A percentile compares a stretch with the other conserved stretches of the same genome.
phyloP scores from a whole-genome alignment of 179 eudicot genomes.

The Beta macrorhiza region DNA sequence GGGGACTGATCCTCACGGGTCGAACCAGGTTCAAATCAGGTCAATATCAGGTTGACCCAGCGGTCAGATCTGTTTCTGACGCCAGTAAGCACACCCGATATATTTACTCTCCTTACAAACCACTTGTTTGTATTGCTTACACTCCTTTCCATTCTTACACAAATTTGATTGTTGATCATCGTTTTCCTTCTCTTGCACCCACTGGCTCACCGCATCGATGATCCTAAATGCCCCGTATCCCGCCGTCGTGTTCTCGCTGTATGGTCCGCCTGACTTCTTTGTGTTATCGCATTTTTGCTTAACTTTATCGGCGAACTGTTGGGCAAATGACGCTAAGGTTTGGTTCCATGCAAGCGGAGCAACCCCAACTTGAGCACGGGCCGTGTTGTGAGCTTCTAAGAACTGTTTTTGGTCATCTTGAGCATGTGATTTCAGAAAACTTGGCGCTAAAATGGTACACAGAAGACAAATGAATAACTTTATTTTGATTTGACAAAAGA shows the following conservation, averaged over 20 bases:
- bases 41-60: too few relatives aligned
- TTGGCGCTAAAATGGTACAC: slow-evolving; percentile 18
- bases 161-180: slow-evolving; percentile 35
- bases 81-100: slow-evolving; percentile 29
- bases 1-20: too few relatives aligned
- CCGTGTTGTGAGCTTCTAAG: slow-evolving; percentile 50
- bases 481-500: not conserved
- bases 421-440: slow-evolving; percentile 4
- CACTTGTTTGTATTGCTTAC: slow-evolving; percentile 51
- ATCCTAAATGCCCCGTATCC: slow-evolving; percentile 34
- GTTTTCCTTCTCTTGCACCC: slow-evolving; percentile 38
- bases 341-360: slow-evolving; percentile 47
- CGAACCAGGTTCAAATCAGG: too few relatives aligned
- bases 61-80: too few relatives aligned
- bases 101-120: slow-evolving; percentile 38
- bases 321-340: slow-evolving; percentile 42
- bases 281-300: slow-evolving; percentile 27
- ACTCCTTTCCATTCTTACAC: slow-evolving; percentile 39
- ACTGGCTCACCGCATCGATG: slow-evolving; percentile 32
- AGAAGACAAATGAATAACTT: not conserved
- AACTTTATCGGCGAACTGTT: slow-evolving; percentile 25
- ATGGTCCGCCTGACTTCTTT: slow-evolving; percentile 35
- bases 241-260: slow-evolving; percentile 47
- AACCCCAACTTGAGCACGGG: slow-evolving; percentile 41
- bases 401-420: slow-evolving; percentile 26